Conservation (phyloP, 176 grass and related monocot genomes). For the Neostapfia colusana region DNA sequence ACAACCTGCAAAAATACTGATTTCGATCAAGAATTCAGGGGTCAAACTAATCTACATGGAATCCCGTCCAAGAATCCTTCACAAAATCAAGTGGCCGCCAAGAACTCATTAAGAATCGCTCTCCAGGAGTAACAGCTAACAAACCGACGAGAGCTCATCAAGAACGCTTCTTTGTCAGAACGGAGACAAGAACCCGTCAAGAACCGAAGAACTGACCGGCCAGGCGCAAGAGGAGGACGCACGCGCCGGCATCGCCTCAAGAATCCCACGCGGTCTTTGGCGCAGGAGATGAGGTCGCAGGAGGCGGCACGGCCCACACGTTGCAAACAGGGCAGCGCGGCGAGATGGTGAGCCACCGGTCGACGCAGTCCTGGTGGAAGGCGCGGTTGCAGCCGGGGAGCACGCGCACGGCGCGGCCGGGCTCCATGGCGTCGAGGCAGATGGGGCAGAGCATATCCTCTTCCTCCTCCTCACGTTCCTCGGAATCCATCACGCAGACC, state of each 20-base stretch:
- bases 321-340: constrained; percentile 56
- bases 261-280: constrained; percentile 36
- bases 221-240: constrained; percentile 5
- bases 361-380: constrained; percentile 67
- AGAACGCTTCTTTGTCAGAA: constrained; percentile 5
- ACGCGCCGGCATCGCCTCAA: constrained; percentile 17
- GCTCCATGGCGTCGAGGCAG: constrained; percentile 58
- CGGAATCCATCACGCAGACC: neutral
- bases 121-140: neutral
- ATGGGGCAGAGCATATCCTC: constrained; percentile 47
- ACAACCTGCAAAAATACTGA: constrained; percentile 28
- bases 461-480: neutral
- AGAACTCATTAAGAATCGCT: constrained; percentile 28
- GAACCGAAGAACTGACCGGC: constrained; percentile 47
- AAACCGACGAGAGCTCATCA: constrained; percentile 13
- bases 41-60: constrained; percentile 8
- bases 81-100: constrained; percentile 14
- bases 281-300: neutral
- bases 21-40: constrained; percentile 20
- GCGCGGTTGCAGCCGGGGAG: constrained; percentile 58
- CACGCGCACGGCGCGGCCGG: constrained; percentile 50
- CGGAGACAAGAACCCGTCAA: constrained; percentile 34
- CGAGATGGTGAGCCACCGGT: constrained; percentile 53
- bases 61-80: constrained; percentile 31
- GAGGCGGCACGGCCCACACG: constrained; percentile 29